Conservation (phyloP, 805 yeast species). For the Zygoascus biomembranicola region DNA sequence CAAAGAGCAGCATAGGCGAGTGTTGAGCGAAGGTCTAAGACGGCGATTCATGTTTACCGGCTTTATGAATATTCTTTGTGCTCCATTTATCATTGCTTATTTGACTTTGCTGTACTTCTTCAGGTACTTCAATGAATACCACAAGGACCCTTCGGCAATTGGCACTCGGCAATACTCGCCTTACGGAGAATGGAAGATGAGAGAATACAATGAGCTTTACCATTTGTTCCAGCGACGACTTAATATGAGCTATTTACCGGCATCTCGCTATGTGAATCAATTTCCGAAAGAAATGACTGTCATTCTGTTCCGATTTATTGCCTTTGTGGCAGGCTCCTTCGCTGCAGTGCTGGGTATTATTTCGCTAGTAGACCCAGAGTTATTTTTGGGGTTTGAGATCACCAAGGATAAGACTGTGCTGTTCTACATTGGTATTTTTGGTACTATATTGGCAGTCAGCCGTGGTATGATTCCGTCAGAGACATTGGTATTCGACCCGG, state of each 20-base stretch:
- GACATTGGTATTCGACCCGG: conserved; percentile 82
- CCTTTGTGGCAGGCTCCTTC: conserved; percentile 80
- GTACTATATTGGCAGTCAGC: conserved; percentile 80
- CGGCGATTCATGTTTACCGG: conserved; percentile 86
- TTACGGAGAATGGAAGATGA: conserved; percentile 85
- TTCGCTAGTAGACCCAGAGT: conserved; percentile 79
- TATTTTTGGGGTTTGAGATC: conserved; percentile 81
- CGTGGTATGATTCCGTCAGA: conserved; percentile 61
- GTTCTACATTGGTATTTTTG: conserved; percentile 82
- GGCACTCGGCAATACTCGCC: conserved; percentile 88
- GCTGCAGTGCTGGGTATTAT: conserved; percentile 78
- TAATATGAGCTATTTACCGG: conserved; percentile 68
- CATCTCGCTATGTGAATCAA: conserved; percentile 77
- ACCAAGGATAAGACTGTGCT: conserved; percentile 72
- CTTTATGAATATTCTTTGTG: conserved; percentile 64
- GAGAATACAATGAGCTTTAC: conserved; percentile 89
- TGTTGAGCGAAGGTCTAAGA: conserved; percentile 58
- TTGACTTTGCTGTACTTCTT: conserved; percentile 78
- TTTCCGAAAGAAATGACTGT: conserved; percentile 76
- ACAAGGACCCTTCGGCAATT: conserved; percentile 75
- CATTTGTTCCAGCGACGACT: conserved; percentile 79
- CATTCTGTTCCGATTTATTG: conserved; percentile 46
- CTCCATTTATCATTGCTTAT: conserved; percentile 82
- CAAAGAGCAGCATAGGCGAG: conserved; percentile 60
- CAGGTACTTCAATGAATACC: conserved; percentile 86